These are phyloP conservation scores for Fagopyrum homotropicum DNA, from an alignment of 148 eudicot genomes.

Conservation along the genomic window DNA sequence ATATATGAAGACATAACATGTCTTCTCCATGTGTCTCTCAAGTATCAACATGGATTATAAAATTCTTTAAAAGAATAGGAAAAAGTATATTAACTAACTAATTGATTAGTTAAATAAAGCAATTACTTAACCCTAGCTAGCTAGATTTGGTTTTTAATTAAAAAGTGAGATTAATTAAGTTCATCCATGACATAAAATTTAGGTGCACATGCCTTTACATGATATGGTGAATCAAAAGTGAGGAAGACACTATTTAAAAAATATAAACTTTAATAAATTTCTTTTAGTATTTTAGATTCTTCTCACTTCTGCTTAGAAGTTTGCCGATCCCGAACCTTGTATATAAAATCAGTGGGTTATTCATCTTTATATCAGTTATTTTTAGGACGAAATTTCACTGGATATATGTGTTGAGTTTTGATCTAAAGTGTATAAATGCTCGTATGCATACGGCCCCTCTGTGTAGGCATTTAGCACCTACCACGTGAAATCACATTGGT, in stretches of 20 bases:
- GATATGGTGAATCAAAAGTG: constrained; percentile 2
- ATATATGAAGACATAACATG: background rate
- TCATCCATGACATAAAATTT: background rate
- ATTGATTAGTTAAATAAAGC: background rate
- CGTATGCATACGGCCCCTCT: too few species aligned
- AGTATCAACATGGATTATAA: background rate
- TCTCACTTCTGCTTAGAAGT: too few species aligned
- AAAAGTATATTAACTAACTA: constrained; percentile 10
- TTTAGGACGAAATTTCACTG: too few species aligned
- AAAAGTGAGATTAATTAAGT: background rate
- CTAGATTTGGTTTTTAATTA: background rate
- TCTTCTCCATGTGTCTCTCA: background rate
- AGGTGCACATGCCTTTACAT: constrained; percentile 5
- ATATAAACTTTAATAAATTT: too few species aligned
- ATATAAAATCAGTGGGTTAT: too few species aligned
- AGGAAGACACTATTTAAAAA: background rate
- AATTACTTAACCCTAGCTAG: background rate
- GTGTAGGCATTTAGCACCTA: too few species aligned
- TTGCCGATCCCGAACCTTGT: too few species aligned
- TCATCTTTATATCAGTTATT: too few species aligned
- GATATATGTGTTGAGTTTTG: too few species aligned
- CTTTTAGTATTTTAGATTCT: too few species aligned
- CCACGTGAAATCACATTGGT: too few species aligned
- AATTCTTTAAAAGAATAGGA: background rate
- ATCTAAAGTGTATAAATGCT: too few species aligned